Percentiles rank a stretch among this genome's conserved stretches.
phyloP scores from a whole-genome alignment of 768 basidiomycete species.

The Amanita subjunquillea region DNA sequence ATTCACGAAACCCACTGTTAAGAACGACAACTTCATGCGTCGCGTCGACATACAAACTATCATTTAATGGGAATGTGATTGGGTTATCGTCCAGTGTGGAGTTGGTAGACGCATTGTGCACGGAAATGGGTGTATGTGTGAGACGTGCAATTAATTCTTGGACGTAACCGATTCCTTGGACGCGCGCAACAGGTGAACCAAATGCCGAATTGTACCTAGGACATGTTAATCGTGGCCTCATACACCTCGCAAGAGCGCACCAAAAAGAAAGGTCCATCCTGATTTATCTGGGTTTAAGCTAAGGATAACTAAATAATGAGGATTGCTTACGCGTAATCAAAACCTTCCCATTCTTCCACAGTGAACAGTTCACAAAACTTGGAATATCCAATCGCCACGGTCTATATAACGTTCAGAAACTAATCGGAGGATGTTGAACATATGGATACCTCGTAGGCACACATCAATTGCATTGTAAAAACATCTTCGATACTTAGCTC shows the following conservation, averaged over 20 bases:
- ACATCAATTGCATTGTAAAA: conserved; percentile 72
- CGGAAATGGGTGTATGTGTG: conserved; percentile 60
- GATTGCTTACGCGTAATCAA: conserved; percentile 64
- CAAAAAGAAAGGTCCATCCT: conserved; percentile 64
- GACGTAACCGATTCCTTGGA: conserved; percentile 70
- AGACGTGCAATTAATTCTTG: conserved; percentile 80
- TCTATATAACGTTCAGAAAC: conserved; percentile 28
- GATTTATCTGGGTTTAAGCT: not conserved
- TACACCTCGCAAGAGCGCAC: conserved; percentile 14
- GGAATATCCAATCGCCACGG: conserved; percentile 86
- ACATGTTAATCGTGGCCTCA: conserved; percentile 2
- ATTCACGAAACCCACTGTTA: conserved; percentile 43
- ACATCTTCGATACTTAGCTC: conserved; percentile 57
- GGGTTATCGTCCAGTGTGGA: conserved; percentile 63
- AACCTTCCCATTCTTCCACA: conserved; percentile 88
- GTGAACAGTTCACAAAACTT: conserved; percentile 89
- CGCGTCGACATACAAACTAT: conserved; percentile 78
- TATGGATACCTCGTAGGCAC: conserved; percentile 66
- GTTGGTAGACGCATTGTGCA: conserved; percentile 79
- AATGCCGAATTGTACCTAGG: conserved; percentile 63
- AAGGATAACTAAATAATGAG: not conserved
- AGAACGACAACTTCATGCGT: conserved; percentile 88
- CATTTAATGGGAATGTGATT: conserved; percentile 59
- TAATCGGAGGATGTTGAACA: not conserved
- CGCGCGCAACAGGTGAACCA: conserved; percentile 71